These are phyloP conservation scores for Bryoerythrophyllum caledonicum DNA, from an alignment of 225 moss, liverwort and hornwort species.

Conservation along the genomic window DNA sequence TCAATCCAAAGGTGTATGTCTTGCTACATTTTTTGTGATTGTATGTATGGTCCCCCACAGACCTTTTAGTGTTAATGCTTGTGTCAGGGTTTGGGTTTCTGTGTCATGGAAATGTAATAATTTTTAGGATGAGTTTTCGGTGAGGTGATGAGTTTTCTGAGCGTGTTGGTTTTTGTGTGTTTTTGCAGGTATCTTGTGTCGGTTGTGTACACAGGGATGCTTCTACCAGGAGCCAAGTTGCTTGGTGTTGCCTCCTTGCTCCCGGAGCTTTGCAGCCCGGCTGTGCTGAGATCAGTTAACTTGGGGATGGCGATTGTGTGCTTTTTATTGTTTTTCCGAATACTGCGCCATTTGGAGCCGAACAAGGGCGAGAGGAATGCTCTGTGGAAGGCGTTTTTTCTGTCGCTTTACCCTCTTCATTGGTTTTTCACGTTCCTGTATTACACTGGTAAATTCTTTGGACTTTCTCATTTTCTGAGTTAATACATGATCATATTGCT, in stretches of 20 bases:
- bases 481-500: too few relatives aligned
- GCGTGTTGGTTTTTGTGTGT: background rate
- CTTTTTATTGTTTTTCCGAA: constrained; percentile 59
- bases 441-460: constrained; percentile 69
- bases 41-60: too few relatives aligned
- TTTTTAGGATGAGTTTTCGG: background rate
- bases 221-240: constrained; percentile 46
- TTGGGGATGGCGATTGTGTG: constrained; percentile 54
- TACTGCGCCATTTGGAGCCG: constrained; percentile 67
- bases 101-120: background rate
- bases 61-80: background rate
- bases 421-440: constrained; percentile 93
- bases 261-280: constrained; percentile 58
- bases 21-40: too few relatives aligned
- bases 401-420: constrained; percentile 89
- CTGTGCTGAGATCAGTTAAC: constrained; percentile 71
- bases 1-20: too few relatives aligned
- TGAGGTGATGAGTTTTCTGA: constrained; percentile 1
- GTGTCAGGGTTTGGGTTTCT: background rate
- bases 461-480: background rate
- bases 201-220: constrained; percentile 47
- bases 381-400: constrained; percentile 62
- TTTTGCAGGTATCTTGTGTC: constrained; percentile 67
- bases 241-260: constrained; percentile 41
- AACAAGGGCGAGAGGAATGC: constrained; percentile 42